Percentiles rank a stretch among this genome's conserved stretches.
phyloP scores from a whole-genome alignment of 257 asterid genomes.

The Penstemon davidsonii region DNA sequence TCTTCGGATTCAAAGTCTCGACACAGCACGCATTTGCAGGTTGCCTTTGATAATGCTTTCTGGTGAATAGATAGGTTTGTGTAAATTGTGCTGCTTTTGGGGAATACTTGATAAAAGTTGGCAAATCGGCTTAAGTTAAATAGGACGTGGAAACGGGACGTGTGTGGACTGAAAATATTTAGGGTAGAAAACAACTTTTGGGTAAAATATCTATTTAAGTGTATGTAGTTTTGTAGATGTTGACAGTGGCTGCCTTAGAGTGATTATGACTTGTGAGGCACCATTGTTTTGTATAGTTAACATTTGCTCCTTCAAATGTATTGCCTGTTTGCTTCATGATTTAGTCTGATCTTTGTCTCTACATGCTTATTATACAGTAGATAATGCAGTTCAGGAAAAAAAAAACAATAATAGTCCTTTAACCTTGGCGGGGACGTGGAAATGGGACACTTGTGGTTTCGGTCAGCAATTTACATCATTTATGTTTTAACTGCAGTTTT shows the following conservation, averaged over 20 bases:
- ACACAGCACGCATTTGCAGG: constrained; percentile 47
- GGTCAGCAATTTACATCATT: too few species aligned
- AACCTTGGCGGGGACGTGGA: too few species aligned
- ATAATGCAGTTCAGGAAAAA: too few species aligned
- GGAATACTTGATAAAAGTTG: constrained; percentile 7
- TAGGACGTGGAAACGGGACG: constrained; percentile 34
- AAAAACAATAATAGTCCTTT: too few species aligned
- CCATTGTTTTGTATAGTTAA: constrained; percentile 56
- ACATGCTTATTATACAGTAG: too few species aligned
- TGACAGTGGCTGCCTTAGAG: constrained; percentile 35
- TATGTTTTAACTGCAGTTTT: too few species aligned
- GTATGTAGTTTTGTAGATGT: constrained; percentile 39
- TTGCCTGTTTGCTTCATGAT: constrained; percentile 29
- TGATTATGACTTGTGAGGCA: constrained; percentile 30
- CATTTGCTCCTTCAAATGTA: constrained; percentile 31
- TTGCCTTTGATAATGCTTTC: constrained; percentile 50
- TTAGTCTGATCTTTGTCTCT: neutral
- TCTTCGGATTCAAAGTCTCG: constrained; percentile 65
- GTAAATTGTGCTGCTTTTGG: constrained; percentile 32
- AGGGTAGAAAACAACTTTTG: constrained; percentile 24
- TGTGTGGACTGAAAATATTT: constrained; percentile 23
- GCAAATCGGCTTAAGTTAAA: constrained; percentile 33
- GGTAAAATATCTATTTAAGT: constrained; percentile 11
- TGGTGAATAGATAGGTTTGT: constrained; percentile 29
- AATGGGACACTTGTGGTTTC: too few species aligned